A percentile compares a stretch with the other conserved stretches of the same genome.
Evolutionary conservation across 805 yeast species (phyloP).

Genomic region (Barnettozyma sp.): DNA sequence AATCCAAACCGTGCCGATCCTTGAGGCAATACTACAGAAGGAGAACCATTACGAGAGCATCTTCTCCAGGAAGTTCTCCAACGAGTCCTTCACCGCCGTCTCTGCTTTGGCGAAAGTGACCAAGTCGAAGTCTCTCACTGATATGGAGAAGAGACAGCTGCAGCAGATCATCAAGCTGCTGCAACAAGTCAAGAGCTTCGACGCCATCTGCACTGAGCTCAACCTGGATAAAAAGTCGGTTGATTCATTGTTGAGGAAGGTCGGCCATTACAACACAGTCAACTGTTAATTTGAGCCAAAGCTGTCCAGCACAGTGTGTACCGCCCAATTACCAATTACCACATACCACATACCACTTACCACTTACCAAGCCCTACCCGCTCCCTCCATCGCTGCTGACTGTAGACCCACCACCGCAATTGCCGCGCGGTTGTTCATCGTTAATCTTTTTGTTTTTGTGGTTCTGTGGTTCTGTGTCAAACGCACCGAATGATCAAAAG

Average conservation of each 20-base stretch:
- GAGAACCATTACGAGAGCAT: no score
- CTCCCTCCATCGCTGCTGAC: no score
- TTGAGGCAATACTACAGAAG: slow-evolving; percentile 15
- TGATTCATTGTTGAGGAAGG: slow-evolving; percentile 37
- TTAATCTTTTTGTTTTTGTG: not conserved
- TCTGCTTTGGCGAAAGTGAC: not conserved
- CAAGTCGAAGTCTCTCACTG: slow-evolving; percentile 10
- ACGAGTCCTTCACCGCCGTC: no score
- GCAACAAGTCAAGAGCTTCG: slow-evolving; percentile 49
- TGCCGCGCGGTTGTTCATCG: not conserved
- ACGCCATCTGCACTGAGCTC: slow-evolving; percentile 65
- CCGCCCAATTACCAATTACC: no score
- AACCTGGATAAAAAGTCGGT: slow-evolving; percentile 49
- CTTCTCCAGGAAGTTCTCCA: slow-evolving; percentile 6
- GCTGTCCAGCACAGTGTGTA: no score
- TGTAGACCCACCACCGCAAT: not conserved
- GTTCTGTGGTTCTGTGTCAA: not conserved
- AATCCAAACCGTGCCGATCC: slow-evolving; percentile 62
- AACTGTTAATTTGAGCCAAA: no score
- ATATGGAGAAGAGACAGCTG: slow-evolving; percentile 13
- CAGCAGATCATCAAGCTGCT: slow-evolving; percentile 31
- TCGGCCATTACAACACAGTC: slow-evolving; percentile 46
- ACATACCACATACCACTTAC: no score
- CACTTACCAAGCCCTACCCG: no score
- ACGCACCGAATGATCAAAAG: not conserved